These are phyloP conservation scores for Aspergillus nomiae DNA, from an alignment of 2,329 filamentous ascomycete species.

Conservation along the genomic window DNA sequence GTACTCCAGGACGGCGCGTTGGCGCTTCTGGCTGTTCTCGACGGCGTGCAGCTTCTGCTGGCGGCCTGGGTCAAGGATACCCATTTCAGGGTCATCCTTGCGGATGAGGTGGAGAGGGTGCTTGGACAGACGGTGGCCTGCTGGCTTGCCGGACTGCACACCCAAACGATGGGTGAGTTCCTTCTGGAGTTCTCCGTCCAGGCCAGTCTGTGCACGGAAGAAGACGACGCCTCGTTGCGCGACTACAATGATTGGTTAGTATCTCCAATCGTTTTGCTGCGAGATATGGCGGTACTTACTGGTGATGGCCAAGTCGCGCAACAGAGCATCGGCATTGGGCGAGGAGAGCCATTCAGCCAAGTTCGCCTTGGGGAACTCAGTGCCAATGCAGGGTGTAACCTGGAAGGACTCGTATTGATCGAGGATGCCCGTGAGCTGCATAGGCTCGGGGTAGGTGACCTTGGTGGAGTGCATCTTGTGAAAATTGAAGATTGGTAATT, in stretches of 20 bases:
- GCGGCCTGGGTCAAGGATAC: neutral
- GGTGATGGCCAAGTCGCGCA: slow-evolving; percentile 32
- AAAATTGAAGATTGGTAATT: neutral
- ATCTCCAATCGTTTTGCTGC: neutral
- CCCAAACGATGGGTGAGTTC: slow-evolving; percentile 50
- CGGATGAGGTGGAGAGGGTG: slow-evolving; percentile 50
- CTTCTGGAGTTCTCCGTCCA: slow-evolving; percentile 54
- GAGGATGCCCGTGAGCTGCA: slow-evolving; percentile 43
- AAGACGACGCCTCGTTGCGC: slow-evolving; percentile 53
- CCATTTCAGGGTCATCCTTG: slow-evolving; percentile 38
- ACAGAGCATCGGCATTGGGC: slow-evolving; percentile 25
- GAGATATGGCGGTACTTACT: slow-evolving; percentile 11
- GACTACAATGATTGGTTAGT: neutral
- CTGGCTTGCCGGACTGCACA: slow-evolving; percentile 46
- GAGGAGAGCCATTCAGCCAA: slow-evolving; percentile 48
- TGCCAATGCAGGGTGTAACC: slow-evolving; percentile 54
- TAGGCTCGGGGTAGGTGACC: neutral
- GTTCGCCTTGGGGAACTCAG: slow-evolving; percentile 47
- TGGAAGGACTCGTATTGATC: slow-evolving; percentile 50
- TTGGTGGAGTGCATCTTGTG: neutral
- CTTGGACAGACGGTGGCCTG: slow-evolving; percentile 30
- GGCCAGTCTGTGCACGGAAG: slow-evolving; percentile 51
- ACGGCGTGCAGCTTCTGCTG: neutral
- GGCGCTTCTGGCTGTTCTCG: neutral
- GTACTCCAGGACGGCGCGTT: neutral